Evolutionary conservation across 768 basidiomycete species (phyloP).

Genomic region (Tylopilus sp.): DNA sequence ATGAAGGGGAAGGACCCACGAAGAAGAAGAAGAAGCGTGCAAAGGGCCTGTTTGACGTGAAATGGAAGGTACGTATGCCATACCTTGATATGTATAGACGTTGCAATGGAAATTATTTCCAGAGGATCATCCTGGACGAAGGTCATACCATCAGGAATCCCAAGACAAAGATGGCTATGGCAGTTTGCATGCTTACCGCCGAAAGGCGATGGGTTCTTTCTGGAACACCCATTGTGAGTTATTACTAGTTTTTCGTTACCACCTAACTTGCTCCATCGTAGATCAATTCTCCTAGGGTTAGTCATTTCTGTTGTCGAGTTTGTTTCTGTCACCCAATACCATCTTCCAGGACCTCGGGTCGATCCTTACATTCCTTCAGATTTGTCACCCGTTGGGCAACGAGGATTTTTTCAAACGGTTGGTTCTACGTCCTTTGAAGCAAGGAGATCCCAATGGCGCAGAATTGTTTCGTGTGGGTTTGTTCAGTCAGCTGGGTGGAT

Average conservation of each 20-base stretch:
- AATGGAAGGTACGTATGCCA: slow-evolving; percentile 66
- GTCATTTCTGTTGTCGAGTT: neutral
- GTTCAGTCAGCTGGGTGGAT: neutral
- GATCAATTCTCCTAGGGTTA: slow-evolving; percentile 78
- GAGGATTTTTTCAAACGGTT: slow-evolving; percentile 80
- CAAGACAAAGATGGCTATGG: slow-evolving; percentile 78
- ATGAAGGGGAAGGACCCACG: slow-evolving; percentile 27
- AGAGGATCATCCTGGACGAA: slow-evolving; percentile 85
- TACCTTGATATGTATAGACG: neutral
- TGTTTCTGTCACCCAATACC: neutral
- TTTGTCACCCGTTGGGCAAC: slow-evolving; percentile 84
- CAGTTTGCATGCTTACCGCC: slow-evolving; percentile 58
- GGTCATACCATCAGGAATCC: slow-evolving; percentile 87
- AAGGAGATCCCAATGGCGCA: slow-evolving; percentile 62
- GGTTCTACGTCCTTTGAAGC: slow-evolving; percentile 72
- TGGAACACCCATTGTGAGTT: slow-evolving; percentile 86
- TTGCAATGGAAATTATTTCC: neutral
- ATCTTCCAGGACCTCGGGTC: slow-evolving; percentile 78
- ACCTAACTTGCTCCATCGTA: slow-evolving; percentile 23
- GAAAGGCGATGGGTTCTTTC: slow-evolving; percentile 78
- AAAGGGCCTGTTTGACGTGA: slow-evolving; percentile 58
- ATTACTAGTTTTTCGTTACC: neutral
- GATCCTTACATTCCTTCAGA: slow-evolving; percentile 74
- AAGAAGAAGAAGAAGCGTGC: slow-evolving; percentile 59
- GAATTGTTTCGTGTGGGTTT: slow-evolving; percentile 63